phyloP scores from a whole-genome alignment of 108 stramenopile species.

The Licmophora abbreviata region DNA sequence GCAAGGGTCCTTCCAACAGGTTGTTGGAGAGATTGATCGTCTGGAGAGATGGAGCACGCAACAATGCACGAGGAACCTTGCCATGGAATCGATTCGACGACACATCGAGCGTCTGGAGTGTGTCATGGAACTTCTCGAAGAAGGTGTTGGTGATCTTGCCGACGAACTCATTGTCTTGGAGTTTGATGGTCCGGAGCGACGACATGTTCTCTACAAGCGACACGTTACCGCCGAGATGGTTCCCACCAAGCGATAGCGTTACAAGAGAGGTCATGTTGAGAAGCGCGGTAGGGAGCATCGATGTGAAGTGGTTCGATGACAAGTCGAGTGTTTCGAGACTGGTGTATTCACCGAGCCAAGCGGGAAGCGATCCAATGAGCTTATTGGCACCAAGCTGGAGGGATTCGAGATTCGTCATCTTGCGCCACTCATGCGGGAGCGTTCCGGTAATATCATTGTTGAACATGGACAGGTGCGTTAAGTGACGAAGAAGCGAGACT shows the following conservation, averaged over 20 bases:
- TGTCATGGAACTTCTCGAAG: no score
- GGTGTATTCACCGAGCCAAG: constrained; percentile 18
- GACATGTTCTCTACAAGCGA: background rate
- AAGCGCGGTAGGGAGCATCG: no score
- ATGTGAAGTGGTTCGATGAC: background rate
- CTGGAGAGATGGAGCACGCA: background rate
- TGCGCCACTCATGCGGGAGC: background rate
- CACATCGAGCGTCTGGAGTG: no score
- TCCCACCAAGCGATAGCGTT: background rate
- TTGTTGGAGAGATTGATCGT: constrained; percentile 6
- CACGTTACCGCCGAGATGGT: background rate
- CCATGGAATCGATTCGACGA: background rate
- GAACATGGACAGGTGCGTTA: background rate
- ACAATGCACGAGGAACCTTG: background rate
- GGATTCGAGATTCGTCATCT: background rate
- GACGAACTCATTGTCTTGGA: background rate
- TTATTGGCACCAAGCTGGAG: background rate
- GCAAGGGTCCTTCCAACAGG: constrained; percentile 8
- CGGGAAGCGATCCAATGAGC: constrained; percentile 20
- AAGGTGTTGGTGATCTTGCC: no score
- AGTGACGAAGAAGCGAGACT: background rate
- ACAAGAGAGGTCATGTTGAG: background rate
- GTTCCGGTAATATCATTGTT: background rate
- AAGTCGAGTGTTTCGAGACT: constrained; percentile 7
- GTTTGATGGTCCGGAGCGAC: background rate